These are phyloP conservation scores for Ustilago tritici DNA, from an alignment of 1,284 basidiomycete species.

Conservation along the genomic window DNA sequence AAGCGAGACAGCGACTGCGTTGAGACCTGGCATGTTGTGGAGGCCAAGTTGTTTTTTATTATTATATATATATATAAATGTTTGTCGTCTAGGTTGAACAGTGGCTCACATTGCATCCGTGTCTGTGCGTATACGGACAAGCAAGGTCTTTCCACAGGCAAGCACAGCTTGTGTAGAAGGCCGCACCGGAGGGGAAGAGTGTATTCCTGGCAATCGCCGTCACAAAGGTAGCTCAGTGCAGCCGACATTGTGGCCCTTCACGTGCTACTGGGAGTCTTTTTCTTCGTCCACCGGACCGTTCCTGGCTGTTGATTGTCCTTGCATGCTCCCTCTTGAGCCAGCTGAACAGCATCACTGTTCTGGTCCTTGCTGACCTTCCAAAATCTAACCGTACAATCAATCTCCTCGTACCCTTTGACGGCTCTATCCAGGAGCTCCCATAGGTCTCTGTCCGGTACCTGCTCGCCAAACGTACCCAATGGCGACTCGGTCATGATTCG, in stretches of 20 bases:
- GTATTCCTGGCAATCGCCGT: too few species aligned
- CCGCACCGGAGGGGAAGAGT: too few species aligned
- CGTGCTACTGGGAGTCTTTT: constrained; percentile 26
- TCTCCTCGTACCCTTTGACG: constrained; percentile 61
- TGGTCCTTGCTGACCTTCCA: constrained; percentile 61
- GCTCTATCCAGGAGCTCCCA: constrained; percentile 66
- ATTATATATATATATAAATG: too few species aligned
- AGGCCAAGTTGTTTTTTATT: background rate
- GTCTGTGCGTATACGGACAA: too few species aligned
- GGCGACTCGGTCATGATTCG: constrained; percentile 46
- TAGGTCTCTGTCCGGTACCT: constrained; percentile 66
- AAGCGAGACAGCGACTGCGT: background rate
- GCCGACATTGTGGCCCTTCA: background rate
- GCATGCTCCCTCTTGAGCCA: constrained; percentile 62
- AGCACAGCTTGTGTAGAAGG: background rate
- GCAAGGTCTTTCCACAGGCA: background rate
- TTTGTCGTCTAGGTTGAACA: background rate
- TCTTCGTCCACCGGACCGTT: constrained; percentile 64
- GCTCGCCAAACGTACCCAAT: constrained; percentile 56
- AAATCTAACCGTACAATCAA: constrained; percentile 68
- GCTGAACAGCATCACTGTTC: constrained; percentile 44
- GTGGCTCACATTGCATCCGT: too few species aligned
- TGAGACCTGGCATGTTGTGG: constrained; percentile 4
- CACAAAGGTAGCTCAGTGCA: background rate
- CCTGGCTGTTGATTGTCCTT: constrained; percentile 60